These are phyloP conservation scores for Ilex asprella DNA, from an alignment of 257 asterid species.

Conservation along the genomic window DNA sequence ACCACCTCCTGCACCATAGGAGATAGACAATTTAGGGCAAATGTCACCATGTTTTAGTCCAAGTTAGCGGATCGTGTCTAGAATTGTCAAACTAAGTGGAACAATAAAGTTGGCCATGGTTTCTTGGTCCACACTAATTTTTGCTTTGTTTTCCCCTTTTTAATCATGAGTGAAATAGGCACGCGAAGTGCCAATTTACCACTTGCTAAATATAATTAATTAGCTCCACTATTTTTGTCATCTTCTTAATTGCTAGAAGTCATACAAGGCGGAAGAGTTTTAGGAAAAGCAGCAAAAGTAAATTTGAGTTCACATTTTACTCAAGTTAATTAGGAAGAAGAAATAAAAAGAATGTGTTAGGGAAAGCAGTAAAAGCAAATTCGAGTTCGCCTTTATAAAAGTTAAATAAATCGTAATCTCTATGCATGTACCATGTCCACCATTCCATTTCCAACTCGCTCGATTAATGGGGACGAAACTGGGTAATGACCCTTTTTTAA, in stretches of 20 bases:
- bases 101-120: too few species aligned
- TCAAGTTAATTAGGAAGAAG: not conserved
- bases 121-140: too few species aligned
- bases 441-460: too few species aligned
- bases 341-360: not conserved
- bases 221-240: constrained; percentile 1
- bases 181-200: constrained; percentile 1
- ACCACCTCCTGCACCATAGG: constrained; percentile 71
- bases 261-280: not conserved
- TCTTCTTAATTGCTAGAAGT: not conserved
- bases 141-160: too few species aligned
- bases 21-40: not conserved
- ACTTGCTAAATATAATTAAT: not conserved
- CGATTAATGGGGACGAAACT: too few species aligned
- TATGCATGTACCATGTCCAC: too few species aligned
- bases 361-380: not conserved
- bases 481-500: too few species aligned
- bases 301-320: constrained; percentile 9
- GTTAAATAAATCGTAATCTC: too few species aligned
- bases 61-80: too few species aligned
- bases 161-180: not conserved
- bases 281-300: constrained; percentile 7
- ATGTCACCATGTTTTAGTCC: too few species aligned
- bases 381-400: too few species aligned
- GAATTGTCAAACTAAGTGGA: too few species aligned